These are phyloP conservation scores for Fusarium sp. DNA, from an alignment of 2,329 filamentous ascomycete genomes.

Conservation along the genomic window DNA sequence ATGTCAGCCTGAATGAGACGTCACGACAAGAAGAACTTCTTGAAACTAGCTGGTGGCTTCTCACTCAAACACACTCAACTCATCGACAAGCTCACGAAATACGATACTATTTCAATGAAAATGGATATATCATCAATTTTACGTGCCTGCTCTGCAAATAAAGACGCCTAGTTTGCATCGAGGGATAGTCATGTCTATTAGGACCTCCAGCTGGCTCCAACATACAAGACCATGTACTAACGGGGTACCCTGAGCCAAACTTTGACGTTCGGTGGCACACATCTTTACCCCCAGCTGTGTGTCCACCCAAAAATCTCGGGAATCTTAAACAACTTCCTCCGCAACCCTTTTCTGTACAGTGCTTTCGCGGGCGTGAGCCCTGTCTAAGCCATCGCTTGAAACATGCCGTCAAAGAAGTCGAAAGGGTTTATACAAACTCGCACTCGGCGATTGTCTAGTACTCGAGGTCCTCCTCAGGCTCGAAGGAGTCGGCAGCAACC, in stretches of 20 bases:
- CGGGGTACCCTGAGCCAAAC: constrained; percentile 45
- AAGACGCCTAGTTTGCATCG: constrained; percentile 34
- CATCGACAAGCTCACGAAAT: background rate
- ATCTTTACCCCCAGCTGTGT: constrained; percentile 41
- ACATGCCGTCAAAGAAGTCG: constrained; percentile 41
- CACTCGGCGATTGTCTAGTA: constrained; percentile 70
- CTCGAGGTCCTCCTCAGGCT: constrained; percentile 76
- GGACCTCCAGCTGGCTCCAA: constrained; percentile 43
- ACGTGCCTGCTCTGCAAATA: constrained; percentile 49
- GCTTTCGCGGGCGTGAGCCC: constrained; percentile 28
- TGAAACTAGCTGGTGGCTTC: background rate
- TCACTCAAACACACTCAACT: background rate
- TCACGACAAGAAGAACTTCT: background rate
- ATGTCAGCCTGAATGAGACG: background rate
- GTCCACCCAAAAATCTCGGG: constrained; percentile 45
- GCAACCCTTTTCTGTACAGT: constrained; percentile 41
- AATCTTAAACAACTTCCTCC: constrained; percentile 49
- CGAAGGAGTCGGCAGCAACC: constrained; percentile 79
- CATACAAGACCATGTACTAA: constrained; percentile 45
- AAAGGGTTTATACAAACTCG: constrained; percentile 39
- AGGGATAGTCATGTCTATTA: constrained; percentile 50
- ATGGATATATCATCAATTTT: constrained; percentile 52
- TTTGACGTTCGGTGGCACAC: constrained; percentile 40
- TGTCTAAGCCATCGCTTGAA: constrained; percentile 32
- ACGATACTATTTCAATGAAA: constrained; percentile 9